Evolutionary conservation across 2,329 filamentous ascomycete genomes (phyloP).

Genomic region (Fusarium sp.): DNA sequence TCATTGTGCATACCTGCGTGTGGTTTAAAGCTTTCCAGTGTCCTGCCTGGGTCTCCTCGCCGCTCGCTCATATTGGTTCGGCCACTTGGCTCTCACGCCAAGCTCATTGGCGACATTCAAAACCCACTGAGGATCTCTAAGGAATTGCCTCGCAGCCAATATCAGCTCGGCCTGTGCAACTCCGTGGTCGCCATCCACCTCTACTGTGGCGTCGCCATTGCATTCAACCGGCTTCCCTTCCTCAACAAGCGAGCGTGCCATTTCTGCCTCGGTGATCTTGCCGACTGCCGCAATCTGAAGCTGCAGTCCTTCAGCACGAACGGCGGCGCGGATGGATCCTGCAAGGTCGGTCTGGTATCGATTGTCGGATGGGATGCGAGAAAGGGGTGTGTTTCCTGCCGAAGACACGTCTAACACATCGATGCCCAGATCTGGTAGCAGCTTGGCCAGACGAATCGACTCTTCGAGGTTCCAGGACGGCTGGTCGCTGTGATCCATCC

Average conservation of each 20-base stretch:
- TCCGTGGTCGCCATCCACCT: neutral
- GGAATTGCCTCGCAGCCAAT: neutral
- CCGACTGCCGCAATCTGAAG: neutral
- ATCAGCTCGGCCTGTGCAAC: neutral
- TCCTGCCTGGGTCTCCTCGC: neutral
- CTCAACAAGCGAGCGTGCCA: neutral
- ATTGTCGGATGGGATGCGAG: neutral
- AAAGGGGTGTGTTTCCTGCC: neutral
- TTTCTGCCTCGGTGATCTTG: neutral
- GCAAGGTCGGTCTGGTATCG: neutral
- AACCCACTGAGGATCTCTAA: neutral
- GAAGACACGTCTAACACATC: neutral
- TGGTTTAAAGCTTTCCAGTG: neutral
- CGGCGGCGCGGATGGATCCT: neutral
- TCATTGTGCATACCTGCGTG: neutral
- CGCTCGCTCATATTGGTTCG: neutral
- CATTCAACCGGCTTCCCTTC: neutral
- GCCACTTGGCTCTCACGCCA: neutral
- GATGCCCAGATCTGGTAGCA: neutral
- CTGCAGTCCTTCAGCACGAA: neutral
- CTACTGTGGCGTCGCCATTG: neutral
- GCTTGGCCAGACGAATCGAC: neutral
- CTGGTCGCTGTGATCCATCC: slow-evolving; percentile 45
- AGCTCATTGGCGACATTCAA: neutral
- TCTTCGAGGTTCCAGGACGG: neutral